phyloP scores from a whole-genome alignment of 2,329 filamentous ascomycete genomes.

The Elsinoe perseae region DNA sequence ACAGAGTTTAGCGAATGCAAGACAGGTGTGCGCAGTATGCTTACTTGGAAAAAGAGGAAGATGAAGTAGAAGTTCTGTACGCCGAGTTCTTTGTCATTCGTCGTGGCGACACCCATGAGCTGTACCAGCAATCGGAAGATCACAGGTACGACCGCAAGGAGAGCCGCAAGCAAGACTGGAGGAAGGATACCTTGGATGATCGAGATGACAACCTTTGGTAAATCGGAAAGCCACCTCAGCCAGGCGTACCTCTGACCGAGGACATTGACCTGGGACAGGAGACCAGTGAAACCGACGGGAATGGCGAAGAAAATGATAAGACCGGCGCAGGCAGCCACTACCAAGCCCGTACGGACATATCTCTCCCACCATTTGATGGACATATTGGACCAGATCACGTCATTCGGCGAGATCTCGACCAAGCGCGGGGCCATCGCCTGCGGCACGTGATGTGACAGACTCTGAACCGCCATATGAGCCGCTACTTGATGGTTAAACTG shows the following conservation, averaged over 20 bases:
- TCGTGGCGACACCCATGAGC: slow-evolving; percentile 74
- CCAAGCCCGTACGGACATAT: slow-evolving; percentile 62
- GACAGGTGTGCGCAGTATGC: neutral
- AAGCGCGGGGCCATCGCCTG: slow-evolving; percentile 87
- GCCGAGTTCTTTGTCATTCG: slow-evolving; percentile 67
- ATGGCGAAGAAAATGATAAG: slow-evolving; percentile 88
- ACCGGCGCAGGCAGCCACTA: slow-evolving; percentile 57
- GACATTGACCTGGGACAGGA: slow-evolving; percentile 67
- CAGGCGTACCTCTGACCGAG: slow-evolving; percentile 60
- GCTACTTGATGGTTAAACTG: slow-evolving; percentile 96
- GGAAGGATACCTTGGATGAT: slow-evolving; percentile 82
- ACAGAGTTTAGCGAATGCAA: neutral
- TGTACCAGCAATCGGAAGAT: slow-evolving; percentile 66
- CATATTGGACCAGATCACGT: slow-evolving; percentile 97
- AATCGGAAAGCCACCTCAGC: slow-evolving; percentile 60
- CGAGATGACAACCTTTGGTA: slow-evolving; percentile 54
- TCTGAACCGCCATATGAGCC: slow-evolving; percentile 96
- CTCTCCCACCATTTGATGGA: slow-evolving; percentile 89
- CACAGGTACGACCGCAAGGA: slow-evolving; percentile 74
- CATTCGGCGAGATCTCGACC: slow-evolving; percentile 87
- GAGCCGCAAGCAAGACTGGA: slow-evolving; percentile 63
- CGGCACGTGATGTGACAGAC: slow-evolving; percentile 81
- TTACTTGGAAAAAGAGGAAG: slow-evolving; percentile 77
- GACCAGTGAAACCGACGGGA: slow-evolving; percentile 79
- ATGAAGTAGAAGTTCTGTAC: slow-evolving; percentile 89